Base-by-base conservation (phyloP, 2,329 filamentous ascomycete species). In the Pyrenophora tritici-repentis region DNA sequence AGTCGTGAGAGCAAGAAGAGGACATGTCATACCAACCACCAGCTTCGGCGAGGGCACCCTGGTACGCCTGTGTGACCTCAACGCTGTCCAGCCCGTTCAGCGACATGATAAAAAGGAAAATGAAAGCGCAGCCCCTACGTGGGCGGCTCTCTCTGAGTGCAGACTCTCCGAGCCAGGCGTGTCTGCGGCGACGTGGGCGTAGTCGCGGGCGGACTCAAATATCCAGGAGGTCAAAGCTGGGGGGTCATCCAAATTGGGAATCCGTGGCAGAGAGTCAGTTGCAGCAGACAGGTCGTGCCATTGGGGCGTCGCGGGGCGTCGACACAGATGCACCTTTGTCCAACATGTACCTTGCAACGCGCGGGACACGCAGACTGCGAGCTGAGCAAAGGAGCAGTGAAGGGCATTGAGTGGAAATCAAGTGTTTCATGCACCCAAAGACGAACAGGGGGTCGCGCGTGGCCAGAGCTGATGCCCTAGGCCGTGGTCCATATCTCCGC, bases 61-160 rank as follows among this genome's bases (percentile, higher is more conserved):
- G 88, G 76, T 96, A 87, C 67, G 92, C 91, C 78, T 95, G 90
- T 76, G 86, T 84, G 76, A 99, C 83, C 71, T 85, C 83, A 64
- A 83, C 79, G 78, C 86, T 83, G 79, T 97, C 92, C 77, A 97
- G 82, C 61, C 94, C 94, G 86, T 96, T 96, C 76, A 97, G 82
- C 81, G 93, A 97, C 93, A 97, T 97, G 53, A 42, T 64, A 51
- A 16, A 31, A 56, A 35, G 48, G 42, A 51, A 48, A 51, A 47
- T 14, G 47, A 44, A 44, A 29, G 38, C 37, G 50, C 35, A 35
- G 50, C 51, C 36, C 54, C 37, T 29, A 9, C 39, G 33, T 36
- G 42, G 22, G 42, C 26, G n/a, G 50, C 26, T 29, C 26, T 29
- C 10, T 18, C 18, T 18, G n/a, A n/a, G 50, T 51, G 38, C 49